Evolutionary conservation across 495 filamentous ascomycete species (phyloP).

Genomic region (Aspergillus carlsbadensis): DNA sequence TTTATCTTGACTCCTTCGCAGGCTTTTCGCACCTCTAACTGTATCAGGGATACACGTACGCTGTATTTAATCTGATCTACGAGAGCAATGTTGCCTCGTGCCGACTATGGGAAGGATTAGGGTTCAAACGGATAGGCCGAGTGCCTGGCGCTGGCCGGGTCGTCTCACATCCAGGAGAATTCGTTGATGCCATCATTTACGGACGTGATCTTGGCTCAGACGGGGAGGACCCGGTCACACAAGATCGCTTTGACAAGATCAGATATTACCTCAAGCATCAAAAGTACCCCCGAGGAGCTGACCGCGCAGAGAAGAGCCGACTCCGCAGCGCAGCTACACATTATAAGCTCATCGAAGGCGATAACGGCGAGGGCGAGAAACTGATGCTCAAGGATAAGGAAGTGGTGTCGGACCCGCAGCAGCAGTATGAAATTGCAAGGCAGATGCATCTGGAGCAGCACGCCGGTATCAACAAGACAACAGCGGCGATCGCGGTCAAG

Average conservation of each 20-base stretch:
- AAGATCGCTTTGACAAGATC: constrained; percentile 98
- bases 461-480: constrained; percentile 97
- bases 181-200: constrained; percentile 95
- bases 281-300: constrained; percentile 90
- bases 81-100: constrained; percentile 95
- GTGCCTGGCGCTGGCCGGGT: constrained; percentile 87
- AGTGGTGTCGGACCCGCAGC: constrained; percentile 86
- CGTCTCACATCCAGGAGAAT: constrained; percentile 72
- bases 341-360: constrained; percentile 69
- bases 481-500: constrained; percentile 86
- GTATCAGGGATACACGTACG: constrained; percentile 81
- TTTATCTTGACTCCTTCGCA: constrained; percentile 13
- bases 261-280: constrained; percentile 93
- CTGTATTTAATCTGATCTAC: constrained; percentile 97
- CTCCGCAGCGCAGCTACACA: constrained; percentile 91
- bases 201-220: constrained; percentile 78
- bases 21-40: constrained; percentile 1
- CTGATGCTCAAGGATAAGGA: constrained; percentile 98
- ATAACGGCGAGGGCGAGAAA: constrained; percentile 60
- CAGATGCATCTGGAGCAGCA: constrained; percentile 74
- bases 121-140: constrained; percentile 93
- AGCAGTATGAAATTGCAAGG: constrained; percentile 87
- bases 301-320: constrained; percentile 93
- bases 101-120: constrained; percentile 95
- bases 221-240: constrained; percentile 84